phyloP scores from a whole-genome alignment of 1,139 yeast species.

The Debaryomyces coudertii region DNA sequence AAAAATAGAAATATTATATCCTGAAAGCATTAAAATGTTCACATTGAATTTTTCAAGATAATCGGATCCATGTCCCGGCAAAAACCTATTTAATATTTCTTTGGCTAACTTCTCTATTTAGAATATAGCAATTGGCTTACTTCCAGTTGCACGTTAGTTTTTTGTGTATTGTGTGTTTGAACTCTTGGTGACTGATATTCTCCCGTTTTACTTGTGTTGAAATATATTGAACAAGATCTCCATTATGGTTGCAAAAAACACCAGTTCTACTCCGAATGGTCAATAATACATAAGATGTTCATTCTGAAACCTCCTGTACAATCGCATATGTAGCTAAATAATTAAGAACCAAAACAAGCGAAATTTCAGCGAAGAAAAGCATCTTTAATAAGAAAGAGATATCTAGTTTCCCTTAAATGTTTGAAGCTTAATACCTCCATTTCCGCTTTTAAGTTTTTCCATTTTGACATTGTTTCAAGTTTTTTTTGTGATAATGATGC shows the following conservation, averaged over 20 bases:
- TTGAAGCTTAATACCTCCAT: conserved; percentile 11
- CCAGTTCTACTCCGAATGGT: conserved; percentile 47
- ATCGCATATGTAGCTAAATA: conserved; percentile 49
- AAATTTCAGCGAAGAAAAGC: conserved; percentile 57
- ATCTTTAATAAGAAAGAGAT: conserved; percentile 33
- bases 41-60: conserved; percentile 42
- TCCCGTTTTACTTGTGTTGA: no score
- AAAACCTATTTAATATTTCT: conserved; percentile 42
- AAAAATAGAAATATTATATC: conserved; percentile 35
- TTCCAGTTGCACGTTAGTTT: no score
- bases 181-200: no score
- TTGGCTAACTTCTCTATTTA: no score
- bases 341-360: conserved; percentile 53
- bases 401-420: conserved; percentile 22
- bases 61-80: conserved; percentile 46
- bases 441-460: conserved; percentile 10
- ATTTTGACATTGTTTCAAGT: conserved; percentile 6
- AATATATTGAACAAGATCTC: no score
- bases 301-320: conserved; percentile 41
- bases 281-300: conserved; percentile 38
- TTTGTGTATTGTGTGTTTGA: no score
- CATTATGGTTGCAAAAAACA: no score
- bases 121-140: no score
- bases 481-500: not conserved
- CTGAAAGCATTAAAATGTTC: conserved; percentile 39